Conservation (phyloP, 441 rosid genomes). For the Syzygium malaccense region DNA sequence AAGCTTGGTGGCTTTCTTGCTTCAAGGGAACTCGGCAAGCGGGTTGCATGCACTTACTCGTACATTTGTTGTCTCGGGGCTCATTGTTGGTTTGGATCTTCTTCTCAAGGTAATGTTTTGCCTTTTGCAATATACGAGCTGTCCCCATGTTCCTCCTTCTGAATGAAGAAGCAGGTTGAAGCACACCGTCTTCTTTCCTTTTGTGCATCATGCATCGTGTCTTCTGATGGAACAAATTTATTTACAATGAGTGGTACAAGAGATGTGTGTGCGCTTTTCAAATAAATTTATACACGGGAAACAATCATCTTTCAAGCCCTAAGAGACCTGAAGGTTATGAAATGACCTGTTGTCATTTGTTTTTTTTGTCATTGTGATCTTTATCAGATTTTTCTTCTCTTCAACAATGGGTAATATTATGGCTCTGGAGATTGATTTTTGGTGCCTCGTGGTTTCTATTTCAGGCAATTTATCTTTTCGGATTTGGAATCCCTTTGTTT, state of each 20-base stretch:
- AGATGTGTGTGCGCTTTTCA: neutral
- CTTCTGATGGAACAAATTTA: neutral
- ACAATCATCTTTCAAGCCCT: neutral
- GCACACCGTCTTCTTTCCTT: neutral
- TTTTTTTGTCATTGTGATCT: neutral
- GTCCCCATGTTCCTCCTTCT: neutral
- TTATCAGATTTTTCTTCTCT: neutral
- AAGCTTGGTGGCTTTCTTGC: constrained; percentile 88
- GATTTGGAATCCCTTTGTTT: constrained; percentile 74
- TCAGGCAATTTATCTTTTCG: constrained; percentile 73
- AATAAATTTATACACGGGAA: neutral
- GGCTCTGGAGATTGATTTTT: neutral
- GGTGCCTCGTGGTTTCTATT: neutral
- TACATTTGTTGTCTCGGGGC: constrained; percentile 68
- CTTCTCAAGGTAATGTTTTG: constrained; percentile 63
- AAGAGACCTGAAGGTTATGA: neutral
- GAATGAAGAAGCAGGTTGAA: neutral
- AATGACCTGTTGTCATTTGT: neutral
- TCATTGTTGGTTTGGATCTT: constrained; percentile 64
- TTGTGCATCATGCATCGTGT: neutral
- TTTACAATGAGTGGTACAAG: neutral
- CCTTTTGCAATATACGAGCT: neutral
- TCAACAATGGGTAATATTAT: neutral
- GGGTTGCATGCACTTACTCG: constrained; percentile 72
- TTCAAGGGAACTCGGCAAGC: constrained; percentile 80